These are phyloP conservation scores for Physocladia obscura DNA, from an alignment of 192 early-diverging fungal genomes.

Conservation along the genomic window DNA sequence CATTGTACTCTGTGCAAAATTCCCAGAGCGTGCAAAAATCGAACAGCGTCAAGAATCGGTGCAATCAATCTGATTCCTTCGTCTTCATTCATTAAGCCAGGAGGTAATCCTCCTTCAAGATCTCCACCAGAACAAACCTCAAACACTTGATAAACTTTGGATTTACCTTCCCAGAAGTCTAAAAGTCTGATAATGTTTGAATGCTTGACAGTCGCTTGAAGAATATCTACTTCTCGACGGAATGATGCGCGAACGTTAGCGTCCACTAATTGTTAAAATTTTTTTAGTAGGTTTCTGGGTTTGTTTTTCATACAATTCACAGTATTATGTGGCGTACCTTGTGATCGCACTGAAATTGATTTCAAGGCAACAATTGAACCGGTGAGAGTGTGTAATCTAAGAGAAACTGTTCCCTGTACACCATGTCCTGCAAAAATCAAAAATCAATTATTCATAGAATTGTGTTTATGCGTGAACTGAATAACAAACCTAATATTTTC, in stretches of 20 bases:
- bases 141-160: constrained; percentile 26
- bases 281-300: no score
- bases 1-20: constrained; percentile 6
- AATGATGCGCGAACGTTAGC: constrained; percentile 2
- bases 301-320: no score
- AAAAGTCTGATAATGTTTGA: constrained; percentile 18
- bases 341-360: constrained; percentile 2
- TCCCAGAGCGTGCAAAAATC: constrained; percentile 10
- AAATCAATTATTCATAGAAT: neutral
- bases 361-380: constrained; percentile 18
- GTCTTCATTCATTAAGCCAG: constrained; percentile 1
- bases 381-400: constrained; percentile 2
- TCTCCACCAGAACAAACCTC: constrained; percentile 20
- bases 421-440: neutral
- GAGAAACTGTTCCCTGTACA: constrained; percentile 15
- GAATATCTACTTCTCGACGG: constrained; percentile 19
- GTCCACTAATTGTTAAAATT: neutral
- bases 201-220: neutral
- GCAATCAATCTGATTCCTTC: neutral
- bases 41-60: constrained; percentile 21
- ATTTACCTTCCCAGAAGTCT: constrained; percentile 26
- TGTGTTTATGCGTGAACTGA: neutral
- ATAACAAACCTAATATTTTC: constrained; percentile 11
- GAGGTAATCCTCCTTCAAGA: neutral
- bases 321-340: no score